Percentiles rank a stretch among this genome's conserved stretches.
These are phyloP conservation scores for Phytophthora sp. DNA, from an alignment of 352 stramenopile species.

Conservation along the genomic window DNA sequence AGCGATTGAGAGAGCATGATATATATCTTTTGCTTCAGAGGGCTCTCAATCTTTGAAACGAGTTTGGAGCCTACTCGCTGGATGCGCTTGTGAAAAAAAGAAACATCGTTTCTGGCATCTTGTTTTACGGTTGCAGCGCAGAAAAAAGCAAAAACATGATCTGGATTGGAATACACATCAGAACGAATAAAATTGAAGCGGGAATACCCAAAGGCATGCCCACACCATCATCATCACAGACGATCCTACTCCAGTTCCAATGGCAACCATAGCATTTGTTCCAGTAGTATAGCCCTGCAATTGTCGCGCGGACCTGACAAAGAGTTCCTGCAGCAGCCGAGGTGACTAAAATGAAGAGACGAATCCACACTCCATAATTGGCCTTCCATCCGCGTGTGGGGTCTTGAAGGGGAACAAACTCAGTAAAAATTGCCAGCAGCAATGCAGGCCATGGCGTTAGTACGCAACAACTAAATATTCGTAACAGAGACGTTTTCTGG, in stretches of 20 bases:
- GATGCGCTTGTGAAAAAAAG: too few relatives aligned
- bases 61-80: background rate
- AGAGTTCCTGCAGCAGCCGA: background rate
- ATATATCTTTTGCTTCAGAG: background rate
- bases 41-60: background rate
- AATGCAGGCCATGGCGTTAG: too few relatives aligned
- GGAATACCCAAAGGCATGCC: background rate
- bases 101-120: too few relatives aligned
- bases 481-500: too few relatives aligned
- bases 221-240: background rate
- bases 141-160: background rate
- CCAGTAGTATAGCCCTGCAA: background rate
- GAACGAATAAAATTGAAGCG: background rate
- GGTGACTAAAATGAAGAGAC: background rate
- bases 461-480: too few relatives aligned
- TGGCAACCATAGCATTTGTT: background rate
- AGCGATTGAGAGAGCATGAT: background rate
- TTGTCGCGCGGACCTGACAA: background rate
- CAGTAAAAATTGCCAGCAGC: too few relatives aligned
- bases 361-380: background rate
- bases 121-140: too few relatives aligned
- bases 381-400: too few relatives aligned
- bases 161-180: background rate
- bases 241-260: background rate
- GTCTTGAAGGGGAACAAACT: too few relatives aligned